Evolutionary conservation across 176 grass and related monocot genomes (phyloP).

Genomic region (Alopecurus myosuroides): DNA sequence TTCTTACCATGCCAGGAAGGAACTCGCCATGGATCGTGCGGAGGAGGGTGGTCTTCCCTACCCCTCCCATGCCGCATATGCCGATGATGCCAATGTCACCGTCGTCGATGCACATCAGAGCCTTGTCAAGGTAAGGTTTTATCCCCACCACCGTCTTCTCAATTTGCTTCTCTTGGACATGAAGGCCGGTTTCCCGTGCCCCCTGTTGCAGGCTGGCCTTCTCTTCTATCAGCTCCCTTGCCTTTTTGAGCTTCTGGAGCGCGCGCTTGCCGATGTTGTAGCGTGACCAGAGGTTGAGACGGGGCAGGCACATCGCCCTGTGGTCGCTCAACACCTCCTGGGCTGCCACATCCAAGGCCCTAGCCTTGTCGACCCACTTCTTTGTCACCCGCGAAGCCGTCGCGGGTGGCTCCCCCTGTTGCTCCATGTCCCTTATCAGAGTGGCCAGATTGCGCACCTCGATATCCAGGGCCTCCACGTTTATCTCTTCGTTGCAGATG

Average conservation of each 20-base stretch:
- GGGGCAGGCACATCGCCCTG: background rate
- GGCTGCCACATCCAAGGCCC: background rate
- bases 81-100: background rate
- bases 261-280: background rate
- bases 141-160: background rate
- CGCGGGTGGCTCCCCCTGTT: background rate
- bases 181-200: background rate
- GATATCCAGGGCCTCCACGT: background rate
- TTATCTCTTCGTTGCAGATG: background rate
- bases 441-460: background rate
- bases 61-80: background rate
- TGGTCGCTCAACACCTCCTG: background rate
- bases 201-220: background rate
- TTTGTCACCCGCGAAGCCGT: no score
- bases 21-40: background rate
- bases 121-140: background rate
- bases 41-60: background rate
- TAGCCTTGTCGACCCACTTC: background rate
- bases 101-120: background rate
- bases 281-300: background rate
- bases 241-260: background rate
- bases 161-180: background rate
- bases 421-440: background rate
- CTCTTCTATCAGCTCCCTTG: background rate
- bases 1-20: background rate